Conservation (phyloP, 108 stramenopile genomes). For the Fragilariopsis cylindrus region DNA sequence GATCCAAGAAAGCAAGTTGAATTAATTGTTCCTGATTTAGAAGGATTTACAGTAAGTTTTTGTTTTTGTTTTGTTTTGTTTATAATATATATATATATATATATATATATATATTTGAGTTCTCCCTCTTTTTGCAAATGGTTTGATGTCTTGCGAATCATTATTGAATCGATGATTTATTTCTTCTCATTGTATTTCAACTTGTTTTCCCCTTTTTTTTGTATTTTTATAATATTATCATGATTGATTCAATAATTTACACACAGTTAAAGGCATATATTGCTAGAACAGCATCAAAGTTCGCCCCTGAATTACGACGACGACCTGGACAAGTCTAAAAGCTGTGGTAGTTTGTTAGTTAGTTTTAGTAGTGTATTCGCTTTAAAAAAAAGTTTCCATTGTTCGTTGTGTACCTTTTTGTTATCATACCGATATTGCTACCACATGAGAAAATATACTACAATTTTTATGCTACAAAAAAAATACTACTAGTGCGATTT, state of each 20-base stretch:
- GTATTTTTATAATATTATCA: neutral
- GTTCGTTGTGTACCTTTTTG: too few relatives aligned
- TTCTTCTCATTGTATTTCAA: neutral
- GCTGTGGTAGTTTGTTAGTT: neutral
- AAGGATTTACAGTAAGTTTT: constrained; percentile 58
- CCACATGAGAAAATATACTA: too few relatives aligned
- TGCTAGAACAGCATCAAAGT: constrained; percentile 64
- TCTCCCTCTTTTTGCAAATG: neutral
- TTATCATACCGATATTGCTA: too few relatives aligned
- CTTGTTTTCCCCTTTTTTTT: neutral
- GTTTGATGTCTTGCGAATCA: neutral
- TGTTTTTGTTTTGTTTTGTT: neutral
- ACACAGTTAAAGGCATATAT: constrained; percentile 77
- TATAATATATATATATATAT: neutral
- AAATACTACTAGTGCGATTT: too few relatives aligned
- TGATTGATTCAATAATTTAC: constrained; percentile 25
- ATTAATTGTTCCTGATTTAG: constrained; percentile 79
- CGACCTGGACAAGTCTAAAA: constrained; percentile 30
- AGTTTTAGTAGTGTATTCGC: too few relatives aligned
- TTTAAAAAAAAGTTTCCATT: too few relatives aligned
- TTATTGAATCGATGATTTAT: neutral
- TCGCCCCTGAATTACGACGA: constrained; percentile 59
- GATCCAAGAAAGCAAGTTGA: constrained; percentile 72
- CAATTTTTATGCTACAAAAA: too few relatives aligned
- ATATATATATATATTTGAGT: neutral